A percentile compares a stretch with the other conserved stretches of the same genome.
phyloP scores from a whole-genome alignment of 1,139 yeast genomes.

The Scheffersomyces illinoinensis region DNA sequence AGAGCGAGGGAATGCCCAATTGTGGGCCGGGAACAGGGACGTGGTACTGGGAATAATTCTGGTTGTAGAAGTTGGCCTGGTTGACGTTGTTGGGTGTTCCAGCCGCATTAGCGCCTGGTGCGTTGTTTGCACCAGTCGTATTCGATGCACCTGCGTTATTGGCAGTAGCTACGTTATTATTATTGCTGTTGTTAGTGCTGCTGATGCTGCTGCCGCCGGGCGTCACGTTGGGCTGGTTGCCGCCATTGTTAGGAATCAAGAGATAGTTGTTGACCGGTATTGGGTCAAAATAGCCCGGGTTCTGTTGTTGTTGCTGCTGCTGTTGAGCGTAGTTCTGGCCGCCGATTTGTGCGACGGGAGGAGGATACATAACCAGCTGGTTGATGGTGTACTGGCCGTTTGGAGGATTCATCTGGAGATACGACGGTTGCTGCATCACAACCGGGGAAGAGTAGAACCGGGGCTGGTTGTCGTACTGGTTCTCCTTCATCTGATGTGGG shows the following conservation, averaged over 20 bases:
- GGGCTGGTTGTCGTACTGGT: slow-evolving; percentile 16
- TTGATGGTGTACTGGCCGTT: slow-evolving; percentile 19
- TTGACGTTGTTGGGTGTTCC: background rate
- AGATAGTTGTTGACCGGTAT: slow-evolving; percentile 19
- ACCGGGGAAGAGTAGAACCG: slow-evolving; percentile 21
- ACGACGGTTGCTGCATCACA: slow-evolving; percentile 23
- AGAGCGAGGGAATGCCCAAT: slow-evolving; percentile 1
- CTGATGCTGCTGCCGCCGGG: background rate
- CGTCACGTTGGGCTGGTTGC: background rate
- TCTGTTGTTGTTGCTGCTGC: slow-evolving; percentile 8
- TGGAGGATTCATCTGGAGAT: slow-evolving; percentile 11
- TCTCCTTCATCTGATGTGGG: slow-evolving; percentile 6
- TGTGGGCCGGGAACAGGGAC: slow-evolving; percentile 2
- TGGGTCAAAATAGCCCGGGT: slow-evolving; percentile 13
- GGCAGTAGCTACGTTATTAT: background rate
- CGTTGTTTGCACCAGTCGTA: slow-evolving; percentile 1
- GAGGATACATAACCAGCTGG: slow-evolving; percentile 17
- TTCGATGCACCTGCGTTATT: slow-evolving; percentile 4
- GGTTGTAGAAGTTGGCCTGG: slow-evolving; percentile 1
- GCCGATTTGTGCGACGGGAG: slow-evolving; percentile 12
- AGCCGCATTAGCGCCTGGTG: background rate
- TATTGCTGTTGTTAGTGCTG: background rate
- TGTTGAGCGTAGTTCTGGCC: slow-evolving; percentile 8
- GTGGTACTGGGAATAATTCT: slow-evolving; percentile 2
- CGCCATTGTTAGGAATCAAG: slow-evolving; percentile 14